Evolutionary conservation across 257 asterid species (phyloP), one percentile per base, ranked within the genome.

Genomic region (Craterostigma plantagineum): DNA sequence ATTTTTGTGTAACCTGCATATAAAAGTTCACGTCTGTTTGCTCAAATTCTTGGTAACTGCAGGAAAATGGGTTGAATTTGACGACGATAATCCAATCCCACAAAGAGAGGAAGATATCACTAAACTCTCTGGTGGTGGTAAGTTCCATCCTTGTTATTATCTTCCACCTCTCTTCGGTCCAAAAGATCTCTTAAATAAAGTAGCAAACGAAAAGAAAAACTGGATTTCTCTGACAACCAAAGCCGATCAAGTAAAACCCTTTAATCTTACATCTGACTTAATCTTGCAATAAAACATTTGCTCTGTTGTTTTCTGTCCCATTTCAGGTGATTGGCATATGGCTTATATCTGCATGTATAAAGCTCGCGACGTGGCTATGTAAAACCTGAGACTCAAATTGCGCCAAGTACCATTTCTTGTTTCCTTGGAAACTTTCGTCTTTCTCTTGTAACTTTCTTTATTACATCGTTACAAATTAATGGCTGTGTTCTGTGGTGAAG

Each of bases 1-100:
- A 5, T 12, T 14, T 0, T 50, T 12, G 7, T 42, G 9, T 40
- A 9, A 27, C 1, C 33, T 46, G 34, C 35, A 7, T 18, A 30
- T 55, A 35, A 27, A 42, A 14, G 53, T 38, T 38, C 41, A 14
- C 18, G 50, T 16, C 33, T 43, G 55, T 4, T 49, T 55, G 23
- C 18, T 33, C 8, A 2, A 42, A 23, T 42, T 16, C 34, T 42
- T 11, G 43, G n/a, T 41, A 38, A 48, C 45, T 48, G 16, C 72
- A 90, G 99, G 99, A 17, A 90, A 90, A 67, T 90, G 99, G 96
- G 65, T 90, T 64, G 64, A 75, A 53, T 90, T 83, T 34, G 94
- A 75, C 39, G 99, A 83, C 56, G 99, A 90, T 42, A 79, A 75
- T 57, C 92, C 95, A 41, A 77, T 70, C 43, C 84, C 65, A 0